Evolutionary conservation across 2,329 filamentous ascomycete species (phyloP).

Genomic region (Botryotinia globosa): DNA sequence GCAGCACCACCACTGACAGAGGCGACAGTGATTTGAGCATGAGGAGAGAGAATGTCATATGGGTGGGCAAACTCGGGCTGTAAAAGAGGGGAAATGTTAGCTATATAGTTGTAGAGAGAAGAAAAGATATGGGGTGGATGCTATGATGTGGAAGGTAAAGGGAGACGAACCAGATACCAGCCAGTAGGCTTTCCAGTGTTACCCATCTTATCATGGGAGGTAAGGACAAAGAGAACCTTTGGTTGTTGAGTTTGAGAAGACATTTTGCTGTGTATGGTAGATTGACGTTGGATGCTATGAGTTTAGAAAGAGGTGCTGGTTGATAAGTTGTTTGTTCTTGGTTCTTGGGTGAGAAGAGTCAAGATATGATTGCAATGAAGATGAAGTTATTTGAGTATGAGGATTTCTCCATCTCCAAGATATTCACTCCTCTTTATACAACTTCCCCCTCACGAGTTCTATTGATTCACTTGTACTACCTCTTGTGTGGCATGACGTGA

Average conservation of each 20-base stretch:
- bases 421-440: conserved; percentile 5
- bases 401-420: background rate
- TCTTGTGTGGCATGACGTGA: background rate
- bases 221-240: conserved; percentile 53
- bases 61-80: conserved; percentile 51
- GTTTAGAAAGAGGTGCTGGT: background rate
- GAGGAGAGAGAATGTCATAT: conserved; percentile 43
- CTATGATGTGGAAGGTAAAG: background rate
- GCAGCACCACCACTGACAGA: conserved; percentile 46
- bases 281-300: background rate
- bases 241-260: conserved; percentile 33
- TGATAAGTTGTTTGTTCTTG: background rate
- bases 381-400: background rate
- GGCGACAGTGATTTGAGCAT: conserved; percentile 44
- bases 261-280: conserved; percentile 18
- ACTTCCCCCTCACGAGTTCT: background rate
- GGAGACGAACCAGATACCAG: conserved; percentile 48
- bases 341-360: background rate
- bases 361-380: background rate
- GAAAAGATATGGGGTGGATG: background rate
- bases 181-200: conserved; percentile 46
- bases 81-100: conserved; percentile 27
- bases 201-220: conserved; percentile 41
- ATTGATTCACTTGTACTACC: background rate
- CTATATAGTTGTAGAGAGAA: background rate